phyloP scores from a whole-genome alignment of 257 asterid genomes.

The Fraxinus anomala region DNA sequence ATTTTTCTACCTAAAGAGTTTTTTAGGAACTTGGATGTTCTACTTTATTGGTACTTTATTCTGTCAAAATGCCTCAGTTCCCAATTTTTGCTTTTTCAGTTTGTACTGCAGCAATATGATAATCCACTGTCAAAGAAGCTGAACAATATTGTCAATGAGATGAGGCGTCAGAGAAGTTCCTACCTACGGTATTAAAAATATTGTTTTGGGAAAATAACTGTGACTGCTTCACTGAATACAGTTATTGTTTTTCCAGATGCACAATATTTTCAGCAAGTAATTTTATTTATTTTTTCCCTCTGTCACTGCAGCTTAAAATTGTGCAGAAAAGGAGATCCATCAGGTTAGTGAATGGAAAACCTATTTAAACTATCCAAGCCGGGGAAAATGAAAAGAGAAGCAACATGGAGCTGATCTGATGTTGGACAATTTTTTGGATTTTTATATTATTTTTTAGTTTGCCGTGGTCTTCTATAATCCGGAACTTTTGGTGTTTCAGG shows the following conservation, averaged over 20 bases:
- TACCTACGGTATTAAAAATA: slow-evolving; percentile 76
- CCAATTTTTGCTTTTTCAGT: slow-evolving; percentile 44
- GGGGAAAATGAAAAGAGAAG: background rate
- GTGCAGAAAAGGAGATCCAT: slow-evolving; percentile 90
- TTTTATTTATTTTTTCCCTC: slow-evolving; percentile 5
- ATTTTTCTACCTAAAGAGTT: background rate
- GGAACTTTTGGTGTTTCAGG: slow-evolving; percentile 44
- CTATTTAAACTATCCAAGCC: background rate
- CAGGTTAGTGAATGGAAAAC: slow-evolving; percentile 58
- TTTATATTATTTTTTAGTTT: background rate
- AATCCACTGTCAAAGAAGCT: slow-evolving; percentile 86
- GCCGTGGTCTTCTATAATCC: background rate
- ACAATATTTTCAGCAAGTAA: background rate
- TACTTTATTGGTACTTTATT: background rate
- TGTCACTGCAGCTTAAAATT: slow-evolving; percentile 70
- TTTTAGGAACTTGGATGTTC: background rate
- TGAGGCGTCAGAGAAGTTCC: slow-evolving; percentile 90
- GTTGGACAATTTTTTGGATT: background rate
- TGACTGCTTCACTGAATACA: too few species aligned
- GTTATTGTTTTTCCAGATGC: slow-evolving; percentile 10
- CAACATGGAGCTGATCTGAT: background rate
- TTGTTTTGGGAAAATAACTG: background rate
- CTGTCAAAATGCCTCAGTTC: background rate
- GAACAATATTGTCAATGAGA: slow-evolving; percentile 80
- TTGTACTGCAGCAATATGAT: slow-evolving; percentile 76